Evolutionary conservation across 2,329 filamentous ascomycete genomes (phyloP).

Genomic region (Aspergillus intermedius): DNA sequence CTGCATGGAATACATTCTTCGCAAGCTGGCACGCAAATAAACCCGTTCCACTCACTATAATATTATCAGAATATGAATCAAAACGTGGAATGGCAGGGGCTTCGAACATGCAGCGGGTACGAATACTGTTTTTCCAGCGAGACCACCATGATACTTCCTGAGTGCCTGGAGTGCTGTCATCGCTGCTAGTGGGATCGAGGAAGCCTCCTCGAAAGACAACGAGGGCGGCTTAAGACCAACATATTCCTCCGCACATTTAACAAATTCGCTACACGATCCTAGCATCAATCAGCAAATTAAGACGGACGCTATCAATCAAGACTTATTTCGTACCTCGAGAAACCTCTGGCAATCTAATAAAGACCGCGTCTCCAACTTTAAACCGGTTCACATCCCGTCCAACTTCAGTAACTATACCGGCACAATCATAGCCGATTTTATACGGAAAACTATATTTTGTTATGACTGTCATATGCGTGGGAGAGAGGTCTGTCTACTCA

Average conservation of each 20-base stretch:
- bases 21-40: slow-evolving; percentile 45
- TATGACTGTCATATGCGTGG: not conserved
- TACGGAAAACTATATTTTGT: slow-evolving; percentile 34
- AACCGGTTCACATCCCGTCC: slow-evolving; percentile 29
- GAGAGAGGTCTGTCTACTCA: slow-evolving; percentile 13
- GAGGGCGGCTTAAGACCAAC: slow-evolving; percentile 36
- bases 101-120: slow-evolving; percentile 41
- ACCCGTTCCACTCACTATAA: slow-evolving; percentile 42
- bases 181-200: slow-evolving; percentile 36
- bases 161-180: slow-evolving; percentile 44
- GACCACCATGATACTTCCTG: slow-evolving; percentile 37
- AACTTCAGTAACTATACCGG: slow-evolving; percentile 33
- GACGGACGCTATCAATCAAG: not conserved
- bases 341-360: slow-evolving; percentile 26
- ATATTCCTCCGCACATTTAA: slow-evolving; percentile 23
- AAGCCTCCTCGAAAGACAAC: slow-evolving; percentile 39
- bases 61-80: slow-evolving; percentile 1
- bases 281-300: not conserved
- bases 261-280: slow-evolving; percentile 37
- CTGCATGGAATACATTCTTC: slow-evolving; percentile 45
- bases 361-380: slow-evolving; percentile 37
- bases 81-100: not conserved
- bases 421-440: slow-evolving; percentile 39
- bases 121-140: slow-evolving; percentile 47
- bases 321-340: slow-evolving; percentile 19